Base-by-base conservation (phyloP, 768 basidiomycete species). In the Xerocomus spinulosus region DNA sequence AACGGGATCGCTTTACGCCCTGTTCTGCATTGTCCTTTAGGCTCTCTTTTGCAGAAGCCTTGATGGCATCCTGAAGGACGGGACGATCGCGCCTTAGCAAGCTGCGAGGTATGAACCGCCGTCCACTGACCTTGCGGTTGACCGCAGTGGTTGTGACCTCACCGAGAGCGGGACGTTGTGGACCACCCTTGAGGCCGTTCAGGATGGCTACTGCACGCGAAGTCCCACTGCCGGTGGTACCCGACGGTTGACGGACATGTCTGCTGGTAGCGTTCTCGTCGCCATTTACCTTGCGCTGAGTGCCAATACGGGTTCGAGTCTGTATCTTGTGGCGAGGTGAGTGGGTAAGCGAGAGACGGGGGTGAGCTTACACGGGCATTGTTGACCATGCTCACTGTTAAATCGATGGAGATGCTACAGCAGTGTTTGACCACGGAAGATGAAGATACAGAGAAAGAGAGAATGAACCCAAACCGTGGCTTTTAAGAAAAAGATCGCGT, bases 81-180 rank as follows among this genome's bases (percentile, higher is more conserved):
- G 26, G 37, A 29, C 25, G 18, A 32, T 12, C 14, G 36, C 39
- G 34, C 17, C 30, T 47, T 23, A 52, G 50, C n/a, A n/a, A 52
- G 4, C 23, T 35, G 21, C 14, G 32, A 23, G 24, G n/a, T 42
- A 43, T 26, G n/a, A 29, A 43, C 12, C 3, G 30, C 15, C 28
- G 41, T 40, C 46, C 15, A 63, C 78, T 54, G 60, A 85, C 87
- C 73, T 85, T 89, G 64, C 82, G 80, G 67, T 88, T 89, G 43
- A 88, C 79, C 47, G 84, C 82, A 51, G 79, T 79, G 42, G 79
- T 83, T 37, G 86, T 86, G 53, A 93, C 90, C 69, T 92, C 91
- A 49, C 82, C 80, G 42, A 94, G 76, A 33, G 83, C 89, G 26
- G 84, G 76, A 55, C 92, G 79, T 63, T 82, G 80, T 18, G 74